Evolutionary conservation across 768 basidiomycete species (phyloP), one percentile per base, ranked within the genome.

Genomic region (Naganishia vaughanmartiniae): DNA sequence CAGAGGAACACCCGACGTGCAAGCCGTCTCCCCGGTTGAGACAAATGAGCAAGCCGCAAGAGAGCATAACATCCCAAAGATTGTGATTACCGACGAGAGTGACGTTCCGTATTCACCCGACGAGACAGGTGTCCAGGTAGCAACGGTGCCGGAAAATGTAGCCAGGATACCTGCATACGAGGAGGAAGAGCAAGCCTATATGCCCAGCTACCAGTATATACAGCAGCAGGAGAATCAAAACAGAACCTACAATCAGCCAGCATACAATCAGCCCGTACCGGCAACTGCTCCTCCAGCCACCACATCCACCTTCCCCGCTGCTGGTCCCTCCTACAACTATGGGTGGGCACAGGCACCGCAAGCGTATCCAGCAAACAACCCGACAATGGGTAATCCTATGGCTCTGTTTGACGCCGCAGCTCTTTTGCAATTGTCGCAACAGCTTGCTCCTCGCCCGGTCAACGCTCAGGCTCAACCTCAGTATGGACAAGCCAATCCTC

Each of bases 151-250:
- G 24, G 60, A 7, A 2, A 42, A 63, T n/a, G 39, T 63, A 17
- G 14, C 33, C 12, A 21, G 15, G 9, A 63, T 63, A 26, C 60
- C 60, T 5, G 11, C 30, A 36, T 63, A 63, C 60, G 42, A 63
- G 21, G 60, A 63, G 24, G 60, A 63, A 15, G 60, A 39, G 24
- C 60, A 63, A 63, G 60, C 60, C 1, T 63, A 26, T 21, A 42
- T 63, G 15, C 60, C 60, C 1, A 63, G 39, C 39, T 36, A 63
- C 39, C 60, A 63, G 60, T 45, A 42, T 14, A 34, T 63, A 26
- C 60, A 63, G 26, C 39, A 63, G 39, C n/a, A 31, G 5, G 60
- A 63, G 11, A 26, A 24, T 42, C 36, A 42, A 21, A 63, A 45
- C 60, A 30, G 39, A n/a, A 45, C 24, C 9, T 42, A 63, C 58